Evolutionary conservation across 495 filamentous ascomycete genomes (phyloP).

Genomic region (Astrothelium subdiscretum): DNA sequence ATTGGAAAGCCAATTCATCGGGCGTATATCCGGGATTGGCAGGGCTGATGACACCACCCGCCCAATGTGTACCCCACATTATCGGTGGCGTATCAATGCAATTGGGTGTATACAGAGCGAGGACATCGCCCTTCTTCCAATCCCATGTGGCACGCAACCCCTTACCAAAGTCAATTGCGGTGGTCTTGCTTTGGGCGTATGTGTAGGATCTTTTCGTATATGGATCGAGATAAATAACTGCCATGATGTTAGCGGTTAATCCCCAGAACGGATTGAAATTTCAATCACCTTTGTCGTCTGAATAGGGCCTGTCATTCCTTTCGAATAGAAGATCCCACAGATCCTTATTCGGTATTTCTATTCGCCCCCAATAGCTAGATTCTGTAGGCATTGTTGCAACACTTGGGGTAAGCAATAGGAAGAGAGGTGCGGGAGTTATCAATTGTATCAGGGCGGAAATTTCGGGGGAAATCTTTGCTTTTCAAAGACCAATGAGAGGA

Average conservation of each 20-base stretch:
- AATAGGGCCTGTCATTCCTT: slow-evolving; percentile 51
- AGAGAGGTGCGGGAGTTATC: background rate
- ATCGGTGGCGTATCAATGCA: slow-evolving; percentile 36
- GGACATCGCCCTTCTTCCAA: slow-evolving; percentile 62
- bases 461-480: background rate
- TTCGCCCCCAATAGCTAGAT: slow-evolving; percentile 38
- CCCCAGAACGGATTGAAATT: too few species aligned
- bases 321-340: slow-evolving; percentile 74
- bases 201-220: slow-evolving; percentile 64
- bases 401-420: background rate
- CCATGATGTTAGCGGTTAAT: background rate
- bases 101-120: slow-evolving; percentile 31
- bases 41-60: slow-evolving; percentile 67
- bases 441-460: background rate
- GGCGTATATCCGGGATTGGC: slow-evolving; percentile 82
- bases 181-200: slow-evolving; percentile 51
- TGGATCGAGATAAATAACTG: slow-evolving; percentile 72
- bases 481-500: background rate
- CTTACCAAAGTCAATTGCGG: slow-evolving; percentile 63
- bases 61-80: slow-evolving; percentile 73
- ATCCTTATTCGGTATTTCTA: slow-evolving; percentile 55
- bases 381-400: slow-evolving; percentile 38
- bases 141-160: slow-evolving; percentile 62
- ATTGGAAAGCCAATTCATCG: slow-evolving; percentile 79
- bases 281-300: slow-evolving; percentile 54